Evolutionary conservation across 306 rosid genomes (phyloP), one percentile per base, ranked within the genome.

Genomic region (Corylus heterophylla): DNA sequence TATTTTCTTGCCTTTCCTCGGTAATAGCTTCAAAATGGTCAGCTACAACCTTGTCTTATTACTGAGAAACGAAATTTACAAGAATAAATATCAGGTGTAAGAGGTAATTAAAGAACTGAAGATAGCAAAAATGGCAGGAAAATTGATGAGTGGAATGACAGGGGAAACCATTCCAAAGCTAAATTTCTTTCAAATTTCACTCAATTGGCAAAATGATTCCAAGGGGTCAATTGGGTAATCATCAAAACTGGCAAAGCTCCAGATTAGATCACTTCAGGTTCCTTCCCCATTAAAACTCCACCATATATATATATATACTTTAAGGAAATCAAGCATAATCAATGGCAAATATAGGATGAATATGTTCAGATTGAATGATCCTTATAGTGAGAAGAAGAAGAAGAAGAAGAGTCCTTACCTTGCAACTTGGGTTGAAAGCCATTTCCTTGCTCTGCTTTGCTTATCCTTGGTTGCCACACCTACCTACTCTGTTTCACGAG

Each of bases 341-440:
- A 3, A 9, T 35, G 25, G 20, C 3, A 66, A 66, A 35, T 16
- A 17, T 66, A 37, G 10, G 6, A 58, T 52, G 17, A 58, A 22
- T 20, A 58, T 58, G 25, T 58, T 1, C 0, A 22, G 14, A 8
- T 20, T 58, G 18, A 12, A 52, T 14, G 55, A 52, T 5, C 55
- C 55, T 39, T 39, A 16, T 52, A 22, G 64, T 58, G 14, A 77
- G 18, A 66, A 44, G 44, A n/a, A 73, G 68, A 49, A 72, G 20
- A 44, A 66, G 54, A 51, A 44, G 51, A 81, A 77, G 35, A 31
- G 22, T 74, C 77, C 83, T 80, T 69, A 91, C 97, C 97, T 90
- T 90, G 89, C 72, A 72, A 73, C 78, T 79, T 85, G 85, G 74
- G 82, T 63, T 76, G 82, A 78, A 75, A 81, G 85, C 95, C 97